phyloP scores from a whole-genome alignment of 129 eudicot species.

The Chrysanthemum lavandulifolium region DNA sequence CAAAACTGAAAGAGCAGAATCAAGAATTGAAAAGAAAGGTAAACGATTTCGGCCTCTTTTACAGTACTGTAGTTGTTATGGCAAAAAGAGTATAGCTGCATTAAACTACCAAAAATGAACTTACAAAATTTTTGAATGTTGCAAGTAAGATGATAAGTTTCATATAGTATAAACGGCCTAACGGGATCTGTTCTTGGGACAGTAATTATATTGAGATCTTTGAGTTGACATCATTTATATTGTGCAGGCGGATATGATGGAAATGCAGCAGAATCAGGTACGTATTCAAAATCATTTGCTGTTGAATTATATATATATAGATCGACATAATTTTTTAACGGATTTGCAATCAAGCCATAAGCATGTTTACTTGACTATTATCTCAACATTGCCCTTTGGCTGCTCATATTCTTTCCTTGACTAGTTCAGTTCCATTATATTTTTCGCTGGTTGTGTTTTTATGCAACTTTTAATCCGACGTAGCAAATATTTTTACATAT shows the following conservation, averaged over 20 bases:
- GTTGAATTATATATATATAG: background rate
- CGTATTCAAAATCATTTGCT: slow-evolving; percentile 1
- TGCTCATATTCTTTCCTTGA: background rate
- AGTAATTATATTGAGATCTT: slow-evolving; percentile 9
- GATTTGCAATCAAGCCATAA: background rate
- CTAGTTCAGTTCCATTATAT: background rate
- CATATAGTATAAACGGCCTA: background rate
- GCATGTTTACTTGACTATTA: background rate
- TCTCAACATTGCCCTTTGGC: background rate
- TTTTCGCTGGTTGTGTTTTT: background rate
- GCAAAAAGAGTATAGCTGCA: too few relatives aligned
- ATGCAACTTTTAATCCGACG: background rate
- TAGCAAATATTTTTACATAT: background rate
- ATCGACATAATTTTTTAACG: background rate
- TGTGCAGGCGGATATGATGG: slow-evolving; percentile 67
- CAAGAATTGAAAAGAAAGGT: slow-evolving; percentile 78
- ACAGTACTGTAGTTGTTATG: too few relatives aligned
- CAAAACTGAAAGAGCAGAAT: slow-evolving; percentile 85
- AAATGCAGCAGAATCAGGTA: slow-evolving; percentile 94
- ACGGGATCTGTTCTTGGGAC: background rate
- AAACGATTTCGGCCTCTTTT: background rate
- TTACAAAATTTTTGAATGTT: background rate
- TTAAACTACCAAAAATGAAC: background rate
- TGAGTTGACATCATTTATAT: background rate
- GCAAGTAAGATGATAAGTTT: background rate